Conservation (phyloP, 1,284 basidiomycete genomes). For the Ceratobasidium sp. region DNA sequence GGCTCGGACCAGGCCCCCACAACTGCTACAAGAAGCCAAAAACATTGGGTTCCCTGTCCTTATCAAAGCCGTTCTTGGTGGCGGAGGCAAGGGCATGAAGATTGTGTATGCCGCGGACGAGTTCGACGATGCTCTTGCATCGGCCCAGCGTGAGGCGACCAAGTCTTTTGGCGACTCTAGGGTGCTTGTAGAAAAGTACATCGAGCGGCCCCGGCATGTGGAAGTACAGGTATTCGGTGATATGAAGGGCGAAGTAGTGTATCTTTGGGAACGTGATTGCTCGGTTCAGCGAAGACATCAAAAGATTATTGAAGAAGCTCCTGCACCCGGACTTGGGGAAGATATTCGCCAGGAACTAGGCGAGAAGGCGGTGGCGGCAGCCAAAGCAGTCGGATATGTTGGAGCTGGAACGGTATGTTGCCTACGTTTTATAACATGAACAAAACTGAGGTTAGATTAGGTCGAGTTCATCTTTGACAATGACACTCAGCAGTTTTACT, state of each 20-base stretch:
- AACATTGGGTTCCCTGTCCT: constrained; percentile 89
- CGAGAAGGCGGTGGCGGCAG: constrained; percentile 88
- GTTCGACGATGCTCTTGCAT: constrained; percentile 79
- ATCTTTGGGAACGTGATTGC: constrained; percentile 93
- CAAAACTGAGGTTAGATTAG: neutral
- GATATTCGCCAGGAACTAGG: constrained; percentile 82
- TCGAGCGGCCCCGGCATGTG: constrained; percentile 79
- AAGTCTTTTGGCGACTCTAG: constrained; percentile 88
- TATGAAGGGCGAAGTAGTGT: constrained; percentile 75
- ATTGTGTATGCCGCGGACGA: constrained; percentile 71
- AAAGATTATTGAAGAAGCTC: constrained; percentile 95
- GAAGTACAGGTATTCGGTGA: constrained; percentile 95
- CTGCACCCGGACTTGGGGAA: constrained; percentile 83
- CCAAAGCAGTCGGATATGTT: constrained; percentile 87
- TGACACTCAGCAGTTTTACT: constrained; percentile 83
- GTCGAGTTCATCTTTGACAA: constrained; percentile 94
- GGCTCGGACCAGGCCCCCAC: constrained; percentile 73
- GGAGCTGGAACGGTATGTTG: constrained; percentile 78
- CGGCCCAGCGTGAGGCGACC: constrained; percentile 85
- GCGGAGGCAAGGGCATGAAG: constrained; percentile 97
- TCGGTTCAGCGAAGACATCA: constrained; percentile 94
- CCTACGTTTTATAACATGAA: neutral
- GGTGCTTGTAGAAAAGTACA: constrained; percentile 87
- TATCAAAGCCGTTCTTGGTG: constrained; percentile 96
- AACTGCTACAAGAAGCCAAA: constrained; percentile 70